Evolutionary conservation across 2,329 filamentous ascomycete genomes (phyloP).

Genomic region (Proliferodiscus dingleyae): DNA sequence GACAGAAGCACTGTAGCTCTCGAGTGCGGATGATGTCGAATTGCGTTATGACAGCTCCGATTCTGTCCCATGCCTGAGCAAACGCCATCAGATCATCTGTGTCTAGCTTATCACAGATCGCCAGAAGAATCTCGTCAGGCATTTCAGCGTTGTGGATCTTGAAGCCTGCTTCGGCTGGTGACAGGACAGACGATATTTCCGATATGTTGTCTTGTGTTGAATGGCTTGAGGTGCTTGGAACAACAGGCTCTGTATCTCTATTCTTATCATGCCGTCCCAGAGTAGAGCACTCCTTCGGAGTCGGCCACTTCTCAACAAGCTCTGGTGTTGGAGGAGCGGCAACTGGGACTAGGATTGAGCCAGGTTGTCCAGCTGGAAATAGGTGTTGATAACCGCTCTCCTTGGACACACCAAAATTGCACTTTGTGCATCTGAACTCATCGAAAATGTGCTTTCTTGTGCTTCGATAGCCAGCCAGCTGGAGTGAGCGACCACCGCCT

Average conservation of each 20-base stretch:
- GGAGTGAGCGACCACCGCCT: constrained; percentile 17
- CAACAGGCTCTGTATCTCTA: background rate
- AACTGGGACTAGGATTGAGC: background rate
- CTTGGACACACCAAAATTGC: constrained; percentile 10
- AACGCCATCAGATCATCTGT: constrained; percentile 19
- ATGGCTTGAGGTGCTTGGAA: no score
- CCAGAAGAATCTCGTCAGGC: constrained; percentile 39
- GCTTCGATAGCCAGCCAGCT: constrained; percentile 28
- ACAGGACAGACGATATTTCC: no score
- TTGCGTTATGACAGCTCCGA: constrained; percentile 13
- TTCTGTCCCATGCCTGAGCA: constrained; percentile 16
- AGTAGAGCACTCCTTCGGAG: background rate
- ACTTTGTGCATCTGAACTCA: constrained; percentile 26
- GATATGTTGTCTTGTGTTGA: no score
- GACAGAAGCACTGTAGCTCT: constrained; percentile 43
- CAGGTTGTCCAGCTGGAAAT: background rate
- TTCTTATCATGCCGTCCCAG: background rate
- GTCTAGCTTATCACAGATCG: constrained; percentile 31
- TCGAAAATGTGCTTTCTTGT: background rate
- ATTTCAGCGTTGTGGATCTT: constrained; percentile 28
- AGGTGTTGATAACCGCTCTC: background rate
- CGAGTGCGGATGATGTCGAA: constrained; percentile 29
- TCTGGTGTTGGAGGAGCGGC: background rate
- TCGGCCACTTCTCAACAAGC: background rate
- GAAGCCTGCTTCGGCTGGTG: background rate